Evolutionary conservation across 1,284 basidiomycete species (phyloP).

Genomic region (Puccinia coronata): DNA sequence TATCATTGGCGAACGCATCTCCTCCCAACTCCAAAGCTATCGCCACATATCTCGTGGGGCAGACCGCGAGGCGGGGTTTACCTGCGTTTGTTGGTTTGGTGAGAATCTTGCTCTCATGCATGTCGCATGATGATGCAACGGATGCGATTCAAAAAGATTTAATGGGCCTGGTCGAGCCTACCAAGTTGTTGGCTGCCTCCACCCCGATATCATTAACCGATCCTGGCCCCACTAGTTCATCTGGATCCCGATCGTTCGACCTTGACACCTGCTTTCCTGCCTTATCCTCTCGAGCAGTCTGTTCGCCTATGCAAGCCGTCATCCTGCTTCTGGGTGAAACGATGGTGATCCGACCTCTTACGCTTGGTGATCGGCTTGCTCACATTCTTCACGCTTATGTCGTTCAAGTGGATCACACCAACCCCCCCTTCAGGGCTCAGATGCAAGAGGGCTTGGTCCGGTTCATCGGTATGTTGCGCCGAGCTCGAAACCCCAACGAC

Average conservation of each 20-base stretch:
- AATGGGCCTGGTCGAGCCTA: conserved; percentile 31
- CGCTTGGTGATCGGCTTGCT: conserved; percentile 32
- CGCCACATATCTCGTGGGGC: conserved; percentile 36
- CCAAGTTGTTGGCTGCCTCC: conserved; percentile 36
- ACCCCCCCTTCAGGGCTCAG: conserved; percentile 27
- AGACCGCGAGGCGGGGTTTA: conserved; percentile 30
- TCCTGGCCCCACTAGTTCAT: not conserved
- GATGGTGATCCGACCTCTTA: conserved; percentile 34
- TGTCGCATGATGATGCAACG: conserved; percentile 23
- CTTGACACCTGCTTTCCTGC: conserved; percentile 39
- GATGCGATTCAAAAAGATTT: conserved; percentile 31
- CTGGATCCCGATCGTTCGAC: conserved; percentile 22
- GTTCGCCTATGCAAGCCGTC: conserved; percentile 45
- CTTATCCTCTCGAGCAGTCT: conserved; percentile 37
- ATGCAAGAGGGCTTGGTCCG: conserved; percentile 44
- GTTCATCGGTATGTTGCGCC: conserved; percentile 33
- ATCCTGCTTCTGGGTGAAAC: conserved; percentile 46
- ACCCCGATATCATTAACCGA: not conserved
- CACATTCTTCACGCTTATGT: conserved; percentile 45
- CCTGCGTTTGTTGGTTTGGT: conserved; percentile 39
- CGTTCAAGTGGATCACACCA: conserved; percentile 48
- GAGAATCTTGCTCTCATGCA: conserved; percentile 36
- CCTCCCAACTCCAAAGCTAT: conserved; percentile 33
- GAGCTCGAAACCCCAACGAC: not conserved
- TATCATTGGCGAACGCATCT: conserved; percentile 34